Evolutionary conservation across 202 grass and related monocot genomes (phyloP).

Genomic region (Zoysia matrella): DNA sequence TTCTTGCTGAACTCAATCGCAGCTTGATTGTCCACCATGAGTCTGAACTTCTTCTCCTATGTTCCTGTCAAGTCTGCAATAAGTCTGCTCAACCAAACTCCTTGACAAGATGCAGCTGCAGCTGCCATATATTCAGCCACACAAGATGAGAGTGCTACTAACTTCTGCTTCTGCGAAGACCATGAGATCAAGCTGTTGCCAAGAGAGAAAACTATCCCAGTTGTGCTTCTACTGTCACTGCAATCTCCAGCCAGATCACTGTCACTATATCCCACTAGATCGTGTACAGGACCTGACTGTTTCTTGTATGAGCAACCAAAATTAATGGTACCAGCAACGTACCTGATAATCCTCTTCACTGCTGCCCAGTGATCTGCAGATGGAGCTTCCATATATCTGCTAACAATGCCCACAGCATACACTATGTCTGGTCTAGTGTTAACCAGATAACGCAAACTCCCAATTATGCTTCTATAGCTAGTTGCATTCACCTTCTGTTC

Average conservation of each 20-base stretch:
- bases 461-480: background rate
- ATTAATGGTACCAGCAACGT: background rate
- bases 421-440: background rate
- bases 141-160: background rate
- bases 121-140: background rate
- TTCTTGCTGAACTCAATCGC: background rate
- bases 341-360: background rate
- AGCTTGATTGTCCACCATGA: background rate
- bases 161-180: background rate
- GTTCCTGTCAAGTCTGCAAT: background rate
- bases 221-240: no score
- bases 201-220: no score
- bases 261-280: background rate
- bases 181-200: background rate
- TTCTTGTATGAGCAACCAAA: no score
- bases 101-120: background rate
- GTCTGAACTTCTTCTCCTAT: background rate
- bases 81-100: background rate
- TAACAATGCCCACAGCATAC: background rate
- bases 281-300: background rate
- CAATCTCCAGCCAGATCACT: no score
- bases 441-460: background rate
- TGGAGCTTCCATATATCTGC: background rate
- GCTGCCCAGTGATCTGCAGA: background rate
- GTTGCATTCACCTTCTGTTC: accelerated